A percentile compares a stretch with the other conserved stretches of the same genome.
Conservation (phyloP, 73 alveolate species). For the Paramecium octaurelia region DNA sequence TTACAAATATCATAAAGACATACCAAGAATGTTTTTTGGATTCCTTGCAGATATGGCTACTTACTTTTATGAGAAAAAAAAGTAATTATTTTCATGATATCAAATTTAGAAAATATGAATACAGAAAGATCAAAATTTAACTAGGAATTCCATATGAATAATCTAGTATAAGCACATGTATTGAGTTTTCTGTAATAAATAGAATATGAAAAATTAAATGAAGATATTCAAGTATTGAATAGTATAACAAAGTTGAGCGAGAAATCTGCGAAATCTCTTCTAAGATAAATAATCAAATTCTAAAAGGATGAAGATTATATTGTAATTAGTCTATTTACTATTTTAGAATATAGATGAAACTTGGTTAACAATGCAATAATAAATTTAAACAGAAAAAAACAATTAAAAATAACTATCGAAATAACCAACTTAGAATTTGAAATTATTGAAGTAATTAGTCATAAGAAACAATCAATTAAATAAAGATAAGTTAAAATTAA, state of each 20-base stretch:
- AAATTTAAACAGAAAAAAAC: neutral
- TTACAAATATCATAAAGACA: constrained; percentile 61
- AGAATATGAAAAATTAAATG: constrained; percentile 1
- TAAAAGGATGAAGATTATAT: neutral
- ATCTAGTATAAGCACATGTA: neutral
- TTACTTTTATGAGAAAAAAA: constrained; percentile 22
- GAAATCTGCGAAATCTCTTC: neutral
- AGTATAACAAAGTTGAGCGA: neutral
- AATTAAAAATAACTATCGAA: neutral
- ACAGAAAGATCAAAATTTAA: neutral
- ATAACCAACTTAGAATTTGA: neutral
- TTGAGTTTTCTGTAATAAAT: neutral
- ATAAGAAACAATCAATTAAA: neutral
- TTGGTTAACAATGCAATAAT: neutral
- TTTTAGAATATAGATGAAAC: neutral
- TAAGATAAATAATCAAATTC: neutral
- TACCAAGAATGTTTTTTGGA: constrained; percentile 59
- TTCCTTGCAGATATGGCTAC: constrained; percentile 35
- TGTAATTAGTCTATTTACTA: neutral
- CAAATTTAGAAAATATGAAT: neutral
- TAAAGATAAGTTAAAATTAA: neutral
- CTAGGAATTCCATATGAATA: neutral
- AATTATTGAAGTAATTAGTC: neutral
- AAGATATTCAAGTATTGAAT: neutral
- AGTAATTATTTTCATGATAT: neutral